Conservation (phyloP, 345 rosid genomes). For the Citrus maxima region DNA sequence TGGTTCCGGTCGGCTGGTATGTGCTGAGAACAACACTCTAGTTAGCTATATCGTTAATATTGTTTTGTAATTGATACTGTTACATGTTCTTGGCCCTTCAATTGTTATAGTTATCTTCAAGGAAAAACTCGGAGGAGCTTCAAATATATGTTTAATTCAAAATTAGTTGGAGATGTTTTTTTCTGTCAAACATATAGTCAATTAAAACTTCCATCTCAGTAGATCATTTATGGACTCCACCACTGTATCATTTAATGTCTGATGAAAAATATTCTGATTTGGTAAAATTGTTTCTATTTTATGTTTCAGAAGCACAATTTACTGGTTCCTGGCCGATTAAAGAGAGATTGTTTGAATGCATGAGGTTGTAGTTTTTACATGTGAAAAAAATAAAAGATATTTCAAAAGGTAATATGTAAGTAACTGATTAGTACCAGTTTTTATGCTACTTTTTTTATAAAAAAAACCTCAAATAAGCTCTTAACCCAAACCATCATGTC, state of each 20-base stretch:
- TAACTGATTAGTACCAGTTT: background rate
- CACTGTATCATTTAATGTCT: background rate
- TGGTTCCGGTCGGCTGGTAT: conserved; percentile 91
- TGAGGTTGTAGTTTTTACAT: background rate
- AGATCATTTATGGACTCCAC: background rate
- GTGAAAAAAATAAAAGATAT: background rate
- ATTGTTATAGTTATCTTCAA: background rate
- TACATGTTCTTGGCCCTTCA: background rate
- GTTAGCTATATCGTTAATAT: background rate
- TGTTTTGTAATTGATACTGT: background rate
- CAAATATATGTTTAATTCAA: background rate
- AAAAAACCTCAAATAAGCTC: background rate
- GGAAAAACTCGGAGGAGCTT: background rate
- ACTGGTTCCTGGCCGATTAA: background rate
- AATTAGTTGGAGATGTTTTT: background rate
- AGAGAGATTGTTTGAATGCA: background rate
- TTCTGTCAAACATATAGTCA: background rate
- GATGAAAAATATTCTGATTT: background rate
- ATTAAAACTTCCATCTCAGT: background rate
- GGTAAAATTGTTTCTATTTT: background rate
- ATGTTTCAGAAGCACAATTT: background rate
- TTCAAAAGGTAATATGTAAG: background rate
- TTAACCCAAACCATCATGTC: background rate
- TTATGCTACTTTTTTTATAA: background rate
- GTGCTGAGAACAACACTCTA: conserved; percentile 18